phyloP scores from a whole-genome alignment of 305 asterid genomes.

The Ilex paraguariensis region DNA sequence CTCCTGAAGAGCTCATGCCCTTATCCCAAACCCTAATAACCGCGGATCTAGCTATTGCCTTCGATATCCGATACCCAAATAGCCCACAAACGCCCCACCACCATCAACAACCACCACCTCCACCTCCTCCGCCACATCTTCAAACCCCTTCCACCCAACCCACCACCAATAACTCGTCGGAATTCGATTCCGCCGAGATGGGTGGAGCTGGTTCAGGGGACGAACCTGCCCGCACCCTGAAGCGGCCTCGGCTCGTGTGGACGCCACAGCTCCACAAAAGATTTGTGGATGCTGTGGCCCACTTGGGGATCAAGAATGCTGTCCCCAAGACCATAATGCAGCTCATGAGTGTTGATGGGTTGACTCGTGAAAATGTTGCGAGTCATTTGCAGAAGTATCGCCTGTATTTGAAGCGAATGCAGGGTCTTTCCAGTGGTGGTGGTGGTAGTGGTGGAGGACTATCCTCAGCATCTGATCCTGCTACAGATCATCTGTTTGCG shows the following conservation, averaged over 20 bases:
- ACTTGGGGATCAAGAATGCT: constrained; percentile 52
- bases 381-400: constrained; percentile 47
- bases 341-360: constrained; percentile 51
- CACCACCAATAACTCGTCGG: constrained; percentile 26
- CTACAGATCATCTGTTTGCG: constrained; percentile 20
- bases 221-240: constrained; percentile 43
- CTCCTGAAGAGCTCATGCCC: constrained; percentile 46
- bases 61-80: constrained; percentile 33
- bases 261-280: constrained; percentile 51
- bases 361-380: constrained; percentile 44
- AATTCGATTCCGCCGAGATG: constrained; percentile 32
- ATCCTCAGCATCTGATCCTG: constrained; percentile 10
- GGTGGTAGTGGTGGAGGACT: constrained; percentile 1
- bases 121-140: constrained; percentile 8
- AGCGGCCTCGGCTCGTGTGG: constrained; percentile 52
- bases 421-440: constrained; percentile 17
- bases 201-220: constrained; percentile 25
- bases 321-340: constrained; percentile 57
- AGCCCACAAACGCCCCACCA: constrained; percentile 17
- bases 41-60: constrained; percentile 43
- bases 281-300: constrained; percentile 50
- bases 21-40: constrained; percentile 43
- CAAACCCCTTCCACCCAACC: constrained; percentile 30
- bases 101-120: constrained; percentile 7
- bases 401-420: constrained; percentile 47